Evolutionary conservation across 352 stramenopile genomes (phyloP), one percentile per base, ranked within the genome.

Genomic region (Phytophthora sp.): DNA sequence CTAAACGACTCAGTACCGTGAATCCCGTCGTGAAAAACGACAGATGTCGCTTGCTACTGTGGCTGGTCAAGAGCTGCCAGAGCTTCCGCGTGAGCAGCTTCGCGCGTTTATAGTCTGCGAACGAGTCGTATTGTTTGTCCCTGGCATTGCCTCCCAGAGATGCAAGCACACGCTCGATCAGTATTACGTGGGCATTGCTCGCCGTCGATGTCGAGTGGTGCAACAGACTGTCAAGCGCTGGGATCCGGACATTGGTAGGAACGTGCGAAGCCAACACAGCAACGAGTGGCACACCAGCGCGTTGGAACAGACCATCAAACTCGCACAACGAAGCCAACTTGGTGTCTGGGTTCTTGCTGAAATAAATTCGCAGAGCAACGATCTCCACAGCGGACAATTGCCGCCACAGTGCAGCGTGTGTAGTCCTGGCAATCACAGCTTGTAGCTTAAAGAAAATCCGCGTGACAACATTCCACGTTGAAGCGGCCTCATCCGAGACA

Each of bases 401-500:
- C 47, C 54, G 56, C 50, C 57, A 58, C 30, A 75, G 53, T 16
- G 29, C 16, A 24, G 35, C 21, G 15, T 38, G 64, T 15, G 57
- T 41, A 42, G 23, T 65, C 46, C 31, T 49, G 8, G 35, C 30
- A 18, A 66, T 53, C 30, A 76, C 46, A 20, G 39, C 26, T 44
- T 62, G 69, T 11, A 86, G 50, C 44, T 86, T 86, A 21, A 55
- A 63, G 33, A 86, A 69, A 57, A 84, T 77, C 0, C 76, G 73
- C 2, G 38, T 50, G 11, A 83, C 21, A 5, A 71, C 44, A n/a
- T 16, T 55, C n/a, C 42, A 38, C 20, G 35, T 23, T 7, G 27
- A 52, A 9, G 15, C 20, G 21, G 49, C n/a, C 0, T 73, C 57
- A 27, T 11, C 18, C 0, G 45, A 60, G 2, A 71, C 51, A 7